These are phyloP conservation scores for Suhomyces maxii DNA, from an alignment of 1,139 yeast species.

Conservation along the genomic window DNA sequence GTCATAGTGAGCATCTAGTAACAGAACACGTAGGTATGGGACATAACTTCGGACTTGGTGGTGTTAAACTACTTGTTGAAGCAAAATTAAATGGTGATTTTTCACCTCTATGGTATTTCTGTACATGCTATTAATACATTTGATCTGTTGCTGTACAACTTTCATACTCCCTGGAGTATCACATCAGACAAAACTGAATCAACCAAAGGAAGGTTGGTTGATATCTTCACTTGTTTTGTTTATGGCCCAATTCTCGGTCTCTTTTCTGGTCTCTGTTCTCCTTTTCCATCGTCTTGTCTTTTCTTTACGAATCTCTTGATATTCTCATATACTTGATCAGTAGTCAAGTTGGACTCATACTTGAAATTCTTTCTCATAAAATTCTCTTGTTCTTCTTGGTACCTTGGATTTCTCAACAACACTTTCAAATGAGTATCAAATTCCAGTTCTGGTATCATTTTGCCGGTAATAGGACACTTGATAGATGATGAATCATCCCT, in stretches of 20 bases:
- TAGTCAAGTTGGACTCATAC: conserved; percentile 59
- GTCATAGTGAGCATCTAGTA: too few species aligned
- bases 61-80: too few species aligned
- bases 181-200: too few species aligned
- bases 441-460: conserved; percentile 65
- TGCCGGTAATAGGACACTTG: conserved; percentile 73
- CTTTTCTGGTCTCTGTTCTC: conserved; percentile 13
- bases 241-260: conserved; percentile 8
- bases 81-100: too few species aligned
- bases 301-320: conserved; percentile 60
- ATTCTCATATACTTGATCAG: conserved; percentile 73
- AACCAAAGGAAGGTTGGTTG: too few species aligned
- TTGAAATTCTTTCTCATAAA: conserved; percentile 63
- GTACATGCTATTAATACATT: too few species aligned
- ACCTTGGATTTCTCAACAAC: conserved; percentile 76
- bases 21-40: too few species aligned
- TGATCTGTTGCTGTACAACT: too few species aligned
- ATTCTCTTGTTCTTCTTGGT: conserved; percentile 66
- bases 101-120: too few species aligned
- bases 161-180: too few species aligned
- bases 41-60: too few species aligned
- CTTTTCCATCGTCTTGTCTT: conserved; percentile 16
- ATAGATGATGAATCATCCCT: conserved; percentile 36
- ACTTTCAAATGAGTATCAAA: conserved; percentile 74
- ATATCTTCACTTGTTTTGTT: too few species aligned